Evolutionary conservation across 2,329 filamentous ascomycete genomes (phyloP).

Genomic region (Verticillium klebahnii): DNA sequence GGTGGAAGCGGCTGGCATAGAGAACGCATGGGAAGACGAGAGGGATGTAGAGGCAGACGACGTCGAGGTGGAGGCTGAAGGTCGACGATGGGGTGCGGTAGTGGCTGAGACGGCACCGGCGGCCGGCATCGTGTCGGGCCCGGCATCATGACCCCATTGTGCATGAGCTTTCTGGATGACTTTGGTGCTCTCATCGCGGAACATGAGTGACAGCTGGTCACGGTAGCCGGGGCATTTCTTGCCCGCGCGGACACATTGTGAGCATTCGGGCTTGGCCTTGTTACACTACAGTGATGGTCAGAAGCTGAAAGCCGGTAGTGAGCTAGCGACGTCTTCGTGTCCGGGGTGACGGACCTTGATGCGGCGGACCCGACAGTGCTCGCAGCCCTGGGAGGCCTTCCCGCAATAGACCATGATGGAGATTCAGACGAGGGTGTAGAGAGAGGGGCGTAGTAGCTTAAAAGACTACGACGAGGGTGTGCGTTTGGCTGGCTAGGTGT

Average conservation of each 20-base stretch:
- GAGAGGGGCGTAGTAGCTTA: background rate
- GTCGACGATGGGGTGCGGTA: background rate
- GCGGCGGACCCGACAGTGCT: conserved; percentile 47
- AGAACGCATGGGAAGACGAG: background rate
- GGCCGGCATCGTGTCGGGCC: background rate
- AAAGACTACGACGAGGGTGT: background rate
- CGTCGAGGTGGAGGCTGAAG: background rate
- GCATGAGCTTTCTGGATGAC: conserved; percentile 55
- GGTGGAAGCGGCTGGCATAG: background rate
- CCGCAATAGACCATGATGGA: conserved; percentile 51
- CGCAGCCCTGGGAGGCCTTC: conserved; percentile 51
- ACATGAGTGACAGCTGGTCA: conserved; percentile 60
- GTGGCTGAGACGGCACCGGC: background rate
- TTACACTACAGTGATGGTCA: conserved; percentile 45
- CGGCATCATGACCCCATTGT: conserved; percentile 33
- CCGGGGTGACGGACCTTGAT: conserved; percentile 42
- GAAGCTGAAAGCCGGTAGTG: background rate
- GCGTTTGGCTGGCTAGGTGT: background rate
- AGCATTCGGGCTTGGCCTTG: conserved; percentile 54
- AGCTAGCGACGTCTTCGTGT: background rate
- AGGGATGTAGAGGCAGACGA: background rate
- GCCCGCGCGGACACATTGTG: conserved; percentile 56
- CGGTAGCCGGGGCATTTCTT: conserved; percentile 61
- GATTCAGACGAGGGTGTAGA: background rate
- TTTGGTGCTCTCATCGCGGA: conserved; percentile 61